A percentile compares a stretch with the other conserved stretches of the same genome.
Evolutionary conservation across 202 grass and related monocot genomes (phyloP).

Genomic region (Bolboschoenoplectus hybrid): DNA sequence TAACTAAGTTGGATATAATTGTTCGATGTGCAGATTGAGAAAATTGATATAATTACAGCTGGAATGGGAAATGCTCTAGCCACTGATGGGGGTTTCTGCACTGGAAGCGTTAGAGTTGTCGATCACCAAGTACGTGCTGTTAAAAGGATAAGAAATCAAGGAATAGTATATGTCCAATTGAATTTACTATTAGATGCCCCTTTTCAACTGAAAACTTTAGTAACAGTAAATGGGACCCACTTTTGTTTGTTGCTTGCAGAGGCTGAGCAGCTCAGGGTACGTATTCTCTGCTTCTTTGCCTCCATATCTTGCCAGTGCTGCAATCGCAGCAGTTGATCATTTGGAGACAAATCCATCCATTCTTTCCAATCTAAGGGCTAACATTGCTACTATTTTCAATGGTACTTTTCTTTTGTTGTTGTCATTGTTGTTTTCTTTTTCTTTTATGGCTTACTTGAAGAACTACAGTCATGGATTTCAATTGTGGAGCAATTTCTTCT

Average conservation of each 20-base stretch:
- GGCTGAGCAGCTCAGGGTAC: slow-evolving; percentile 83
- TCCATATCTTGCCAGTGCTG: slow-evolving; percentile 88
- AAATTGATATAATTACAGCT: slow-evolving; percentile 99
- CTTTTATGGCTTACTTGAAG: slow-evolving; percentile 24
- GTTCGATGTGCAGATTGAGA: slow-evolving; percentile 77
- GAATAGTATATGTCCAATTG: slow-evolving; percentile 27
- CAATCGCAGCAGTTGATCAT: slow-evolving; percentile 85
- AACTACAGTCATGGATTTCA: not conserved
- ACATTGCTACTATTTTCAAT: slow-evolving; percentile 63
- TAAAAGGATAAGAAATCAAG: slow-evolving; percentile 35
- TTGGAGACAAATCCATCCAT: slow-evolving; percentile 80
- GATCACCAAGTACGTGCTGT: slow-evolving; percentile 84
- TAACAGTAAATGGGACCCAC: not conserved
- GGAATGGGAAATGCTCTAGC: slow-evolving; percentile 96
- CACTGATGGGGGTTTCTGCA: slow-evolving; percentile 95
- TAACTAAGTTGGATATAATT: slow-evolving; percentile 36
- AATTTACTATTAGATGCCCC: slow-evolving; percentile 34
- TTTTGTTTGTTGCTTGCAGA: slow-evolving; percentile 53
- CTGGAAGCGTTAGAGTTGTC: slow-evolving; percentile 87
- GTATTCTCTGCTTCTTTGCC: slow-evolving; percentile 91
- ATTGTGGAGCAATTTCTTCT: slow-evolving; percentile 26
- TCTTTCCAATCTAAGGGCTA: slow-evolving; percentile 63
- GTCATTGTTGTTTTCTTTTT: slow-evolving; percentile 12
- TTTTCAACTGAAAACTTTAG: not conserved
- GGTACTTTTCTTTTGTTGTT: slow-evolving; percentile 42